phyloP scores from a whole-genome alignment of 257 asterid species.

The Fraxinus anomala region DNA sequence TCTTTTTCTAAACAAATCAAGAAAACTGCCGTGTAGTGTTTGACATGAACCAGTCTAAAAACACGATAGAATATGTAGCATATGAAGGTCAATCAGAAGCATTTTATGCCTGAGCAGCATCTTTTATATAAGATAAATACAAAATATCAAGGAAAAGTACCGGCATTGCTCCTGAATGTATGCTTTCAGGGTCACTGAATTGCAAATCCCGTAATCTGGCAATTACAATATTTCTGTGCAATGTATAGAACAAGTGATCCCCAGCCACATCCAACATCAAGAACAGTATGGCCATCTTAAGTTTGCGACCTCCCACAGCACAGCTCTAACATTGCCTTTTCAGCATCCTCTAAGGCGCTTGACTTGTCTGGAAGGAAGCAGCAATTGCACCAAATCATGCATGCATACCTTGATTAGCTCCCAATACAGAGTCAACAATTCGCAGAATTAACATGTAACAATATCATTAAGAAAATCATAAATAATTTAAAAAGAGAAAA shows the following conservation, averaged over 20 bases:
- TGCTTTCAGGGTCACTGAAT: slow-evolving; percentile 79
- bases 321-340: slow-evolving; percentile 78
- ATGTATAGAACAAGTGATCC: slow-evolving; percentile 76
- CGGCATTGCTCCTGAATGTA: slow-evolving; percentile 67
- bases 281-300: slow-evolving; percentile 80
- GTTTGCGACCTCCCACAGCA: slow-evolving; percentile 80
- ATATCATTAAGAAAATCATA: too few relatives aligned
- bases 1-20: background rate
- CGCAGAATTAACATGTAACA: background rate
- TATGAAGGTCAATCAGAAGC: background rate
- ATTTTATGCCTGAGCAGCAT: background rate
- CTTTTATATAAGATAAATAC: background rate
- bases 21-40: background rate
- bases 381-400: slow-evolving; percentile 52
- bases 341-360: slow-evolving; percentile 85
- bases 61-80: background rate
- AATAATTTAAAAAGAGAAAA: too few relatives aligned
- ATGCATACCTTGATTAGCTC: slow-evolving; percentile 17
- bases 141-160: slow-evolving; percentile 32
- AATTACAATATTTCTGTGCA: slow-evolving; percentile 71
- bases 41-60: too few relatives aligned
- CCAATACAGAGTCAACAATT: background rate
- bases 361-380: slow-evolving; percentile 63
- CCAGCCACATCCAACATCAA: slow-evolving; percentile 97
- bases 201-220: slow-evolving; percentile 77